These are phyloP conservation scores for Cantharellus anzutake DNA, from an alignment of 768 basidiomycete genomes.

Conservation along the genomic window DNA sequence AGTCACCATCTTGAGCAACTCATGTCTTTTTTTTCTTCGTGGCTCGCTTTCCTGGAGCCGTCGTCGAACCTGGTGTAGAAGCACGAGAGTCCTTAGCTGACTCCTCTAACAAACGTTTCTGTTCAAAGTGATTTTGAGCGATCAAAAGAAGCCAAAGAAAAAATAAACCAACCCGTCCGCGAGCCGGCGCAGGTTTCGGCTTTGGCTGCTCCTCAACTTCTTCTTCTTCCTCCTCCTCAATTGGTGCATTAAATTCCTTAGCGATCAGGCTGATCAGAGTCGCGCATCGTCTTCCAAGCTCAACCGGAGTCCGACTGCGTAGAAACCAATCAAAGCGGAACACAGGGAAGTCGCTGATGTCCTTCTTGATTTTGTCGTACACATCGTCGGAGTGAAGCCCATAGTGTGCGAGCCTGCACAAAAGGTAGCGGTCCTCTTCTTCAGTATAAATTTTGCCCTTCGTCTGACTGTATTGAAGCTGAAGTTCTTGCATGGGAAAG, in stretches of 20 bases:
- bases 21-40: constrained; percentile 8
- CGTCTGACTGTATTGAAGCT: constrained; percentile 85
- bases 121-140: background rate
- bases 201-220: constrained; percentile 18
- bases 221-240: constrained; percentile 45
- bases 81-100: constrained; percentile 5
- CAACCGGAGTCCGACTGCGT: constrained; percentile 80
- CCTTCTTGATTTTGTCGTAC: constrained; percentile 88
- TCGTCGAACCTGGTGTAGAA: constrained; percentile 7
- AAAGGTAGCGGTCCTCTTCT: constrained; percentile 89
- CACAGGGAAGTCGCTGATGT: constrained; percentile 90
- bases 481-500: constrained; percentile 93
- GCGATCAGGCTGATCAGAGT: constrained; percentile 80
- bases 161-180: constrained; percentile 6
- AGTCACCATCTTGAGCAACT: too few relatives aligned
- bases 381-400: constrained; percentile 79
- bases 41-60: constrained; percentile 5
- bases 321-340: constrained; percentile 99
- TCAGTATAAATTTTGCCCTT: constrained; percentile 95
- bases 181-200: constrained; percentile 3
- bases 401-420: constrained; percentile 77
- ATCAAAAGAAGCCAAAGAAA: background rate
- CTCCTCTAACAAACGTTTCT: constrained; percentile 1
- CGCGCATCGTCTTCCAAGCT: constrained; percentile 72
- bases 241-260: constrained; percentile 42